Conservation (phyloP, 768 basidiomycete genomes). For the Phaeotremella fagi region DNA sequence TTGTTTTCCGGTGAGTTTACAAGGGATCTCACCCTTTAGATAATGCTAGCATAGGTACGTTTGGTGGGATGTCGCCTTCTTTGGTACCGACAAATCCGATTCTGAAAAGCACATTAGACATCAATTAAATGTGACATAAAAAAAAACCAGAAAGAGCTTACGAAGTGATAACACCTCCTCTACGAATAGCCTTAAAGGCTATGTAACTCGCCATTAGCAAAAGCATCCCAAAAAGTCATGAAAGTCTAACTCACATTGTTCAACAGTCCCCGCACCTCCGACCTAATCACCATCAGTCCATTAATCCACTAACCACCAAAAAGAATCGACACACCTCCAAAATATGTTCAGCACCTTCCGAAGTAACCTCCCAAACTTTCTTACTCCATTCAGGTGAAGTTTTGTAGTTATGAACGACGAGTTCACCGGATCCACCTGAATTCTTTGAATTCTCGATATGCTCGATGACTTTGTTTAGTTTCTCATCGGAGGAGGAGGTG, state of each 20-base stretch:
- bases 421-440: not conserved
- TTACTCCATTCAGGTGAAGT: slow-evolving; percentile 15
- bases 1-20: not conserved
- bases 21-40: not conserved
- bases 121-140: not conserved
- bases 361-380: slow-evolving; percentile 11
- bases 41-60: not conserved
- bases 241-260: slow-evolving; percentile 2
- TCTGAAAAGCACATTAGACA: not conserved
- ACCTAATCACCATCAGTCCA: not conserved
- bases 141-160: not conserved
- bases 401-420: slow-evolving; percentile 14
- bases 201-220: not conserved
- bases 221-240: not conserved
- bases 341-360: slow-evolving; percentile 20
- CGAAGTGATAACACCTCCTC: slow-evolving; percentile 13
- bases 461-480: slow-evolving; percentile 16
- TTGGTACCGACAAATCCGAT: slow-evolving; percentile 15
- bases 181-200: slow-evolving; percentile 16
- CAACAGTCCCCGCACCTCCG: slow-evolving; percentile 21
- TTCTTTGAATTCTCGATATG: slow-evolving; percentile 11
- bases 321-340: slow-evolving; percentile 8
- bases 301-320: not conserved
- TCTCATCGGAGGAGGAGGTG: slow-evolving; percentile 18
- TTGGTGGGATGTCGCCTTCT: not conserved